phyloP scores from a whole-genome alignment of 805 yeast species.

The Saccharomycopsis capsularis region DNA sequence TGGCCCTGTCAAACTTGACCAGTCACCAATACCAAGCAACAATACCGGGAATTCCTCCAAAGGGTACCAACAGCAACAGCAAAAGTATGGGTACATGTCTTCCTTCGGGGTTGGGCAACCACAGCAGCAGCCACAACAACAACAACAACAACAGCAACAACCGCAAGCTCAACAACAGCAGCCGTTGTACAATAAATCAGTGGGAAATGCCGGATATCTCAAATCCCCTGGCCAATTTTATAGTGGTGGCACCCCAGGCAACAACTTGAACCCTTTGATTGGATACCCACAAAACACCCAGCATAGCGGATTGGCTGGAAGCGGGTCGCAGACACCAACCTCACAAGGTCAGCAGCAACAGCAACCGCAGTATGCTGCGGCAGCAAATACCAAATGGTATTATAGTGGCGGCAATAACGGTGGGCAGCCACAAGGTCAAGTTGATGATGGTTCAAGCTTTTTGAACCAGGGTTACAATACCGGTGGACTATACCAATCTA shows the following conservation, averaged over 20 bases:
- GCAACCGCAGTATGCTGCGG: neutral
- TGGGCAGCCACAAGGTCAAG: constrained; percentile 4
- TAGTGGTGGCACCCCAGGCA: neutral
- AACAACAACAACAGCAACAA: no score
- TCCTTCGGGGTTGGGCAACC: no score
- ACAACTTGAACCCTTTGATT: neutral
- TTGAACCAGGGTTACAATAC: neutral
- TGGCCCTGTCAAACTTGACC: neutral
- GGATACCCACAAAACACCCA: no score
- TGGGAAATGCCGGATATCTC: neutral
- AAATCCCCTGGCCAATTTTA: neutral
- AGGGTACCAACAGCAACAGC: neutral
- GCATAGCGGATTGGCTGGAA: no score
- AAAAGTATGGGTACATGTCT: no score
- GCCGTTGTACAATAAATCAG: neutral
- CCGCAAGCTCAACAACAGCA: constrained; percentile 6
- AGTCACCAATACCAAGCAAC: neutral
- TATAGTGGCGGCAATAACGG: neutral
- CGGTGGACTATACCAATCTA: neutral
- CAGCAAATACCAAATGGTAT: neutral
- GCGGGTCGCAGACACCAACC: neutral
- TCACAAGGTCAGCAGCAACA: constrained; percentile 3
- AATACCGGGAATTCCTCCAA: neutral
- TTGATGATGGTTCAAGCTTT: neutral
- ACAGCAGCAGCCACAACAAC: constrained; percentile 9